A percentile compares a stretch with the other conserved stretches of the same genome.
Conservation (phyloP, 2,329 filamentous ascomycete species). For the Lasiodiplodia gonubiensis region DNA sequence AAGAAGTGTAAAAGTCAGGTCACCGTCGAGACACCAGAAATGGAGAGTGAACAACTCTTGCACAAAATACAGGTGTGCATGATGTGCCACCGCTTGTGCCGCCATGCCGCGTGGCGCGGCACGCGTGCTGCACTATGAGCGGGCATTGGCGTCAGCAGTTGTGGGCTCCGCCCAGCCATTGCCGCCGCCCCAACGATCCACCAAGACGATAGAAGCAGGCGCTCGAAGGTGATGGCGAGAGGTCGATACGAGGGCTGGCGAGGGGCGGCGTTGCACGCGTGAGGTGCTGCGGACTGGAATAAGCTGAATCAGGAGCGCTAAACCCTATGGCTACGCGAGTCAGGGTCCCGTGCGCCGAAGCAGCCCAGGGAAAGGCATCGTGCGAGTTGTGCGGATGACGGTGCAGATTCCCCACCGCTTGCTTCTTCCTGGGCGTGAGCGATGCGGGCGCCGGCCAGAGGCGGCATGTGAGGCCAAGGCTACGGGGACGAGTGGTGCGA, state of each 20-base stretch:
- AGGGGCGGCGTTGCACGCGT: background rate
- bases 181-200: background rate
- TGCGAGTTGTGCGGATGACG: background rate
- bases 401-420: background rate
- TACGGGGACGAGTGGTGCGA: background rate
- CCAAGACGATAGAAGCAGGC: background rate
- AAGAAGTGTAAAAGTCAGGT: slow-evolving; percentile 4
- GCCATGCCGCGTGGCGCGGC: slow-evolving; percentile 1
- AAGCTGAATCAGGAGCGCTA: slow-evolving; percentile 11
- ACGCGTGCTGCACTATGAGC: background rate
- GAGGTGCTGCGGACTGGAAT: background rate
- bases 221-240: background rate
- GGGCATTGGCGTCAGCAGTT: slow-evolving; percentile 4
- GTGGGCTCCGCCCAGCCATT: background rate
- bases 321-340: slow-evolving; percentile 15
- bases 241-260: background rate
- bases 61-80: background rate
- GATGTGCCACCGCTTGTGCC: slow-evolving; percentile 13
- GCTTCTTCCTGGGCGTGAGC: background rate
- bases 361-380: background rate
- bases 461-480: background rate
- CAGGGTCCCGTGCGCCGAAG: background rate
- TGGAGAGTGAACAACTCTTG: background rate
- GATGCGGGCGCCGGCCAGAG: background rate
- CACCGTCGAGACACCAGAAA: background rate